These are phyloP conservation scores for Penicillium paradoxum DNA, from an alignment of 495 filamentous ascomycete genomes.

Conservation along the genomic window DNA sequence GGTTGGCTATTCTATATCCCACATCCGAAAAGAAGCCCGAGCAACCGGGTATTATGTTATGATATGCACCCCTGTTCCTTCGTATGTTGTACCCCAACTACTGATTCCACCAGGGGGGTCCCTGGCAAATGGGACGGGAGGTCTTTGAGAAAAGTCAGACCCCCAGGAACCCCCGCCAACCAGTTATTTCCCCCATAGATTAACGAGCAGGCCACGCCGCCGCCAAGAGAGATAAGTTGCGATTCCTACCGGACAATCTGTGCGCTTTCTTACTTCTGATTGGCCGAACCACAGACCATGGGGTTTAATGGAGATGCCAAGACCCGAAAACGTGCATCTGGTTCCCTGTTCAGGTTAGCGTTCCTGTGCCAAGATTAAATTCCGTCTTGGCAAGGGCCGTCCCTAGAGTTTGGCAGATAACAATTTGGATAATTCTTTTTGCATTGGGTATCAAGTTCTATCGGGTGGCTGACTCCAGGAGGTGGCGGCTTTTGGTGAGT, in stretches of 20 bases:
- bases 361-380: background rate
- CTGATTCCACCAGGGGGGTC: too few relatives aligned
- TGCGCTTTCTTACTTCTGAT: background rate
- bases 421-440: too few relatives aligned
- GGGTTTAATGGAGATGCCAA: background rate
- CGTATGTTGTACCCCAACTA: too few relatives aligned
- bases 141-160: too few relatives aligned
- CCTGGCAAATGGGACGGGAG: too few relatives aligned
- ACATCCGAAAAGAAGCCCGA: background rate
- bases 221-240: constrained; percentile 1
- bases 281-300: background rate
- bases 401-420: background rate
- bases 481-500: too few relatives aligned
- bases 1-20: background rate
- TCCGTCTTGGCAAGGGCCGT: background rate
- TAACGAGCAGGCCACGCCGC: background rate
- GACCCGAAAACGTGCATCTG: background rate
- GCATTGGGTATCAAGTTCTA: too few relatives aligned
- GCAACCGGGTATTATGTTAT: background rate
- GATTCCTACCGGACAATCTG: background rate
- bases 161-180: background rate
- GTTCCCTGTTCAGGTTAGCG: background rate
- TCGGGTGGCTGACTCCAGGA: too few relatives aligned
- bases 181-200: background rate
- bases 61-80: background rate